Evolutionary conservation across 2,329 filamentous ascomycete genomes (phyloP).

Genomic region (Zymoseptoria brevis): DNA sequence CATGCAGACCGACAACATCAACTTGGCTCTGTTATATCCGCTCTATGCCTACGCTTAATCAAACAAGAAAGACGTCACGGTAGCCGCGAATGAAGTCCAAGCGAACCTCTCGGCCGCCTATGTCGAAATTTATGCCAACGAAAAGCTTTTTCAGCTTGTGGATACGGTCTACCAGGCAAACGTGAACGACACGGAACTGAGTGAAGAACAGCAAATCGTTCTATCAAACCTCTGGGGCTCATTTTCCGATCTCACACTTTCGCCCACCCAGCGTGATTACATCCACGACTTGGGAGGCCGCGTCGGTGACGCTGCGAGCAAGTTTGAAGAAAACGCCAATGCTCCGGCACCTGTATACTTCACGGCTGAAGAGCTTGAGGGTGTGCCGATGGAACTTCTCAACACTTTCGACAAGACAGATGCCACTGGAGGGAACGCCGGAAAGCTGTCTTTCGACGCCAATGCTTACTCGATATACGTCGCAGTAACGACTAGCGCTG

Average conservation of each 20-base stretch:
- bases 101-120: slow-evolving; percentile 52
- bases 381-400: neutral
- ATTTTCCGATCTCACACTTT: slow-evolving; percentile 59
- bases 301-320: neutral
- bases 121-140: slow-evolving; percentile 68
- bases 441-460: neutral
- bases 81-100: slow-evolving; percentile 38
- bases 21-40: slow-evolving; percentile 29
- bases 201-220: slow-evolving; percentile 58
- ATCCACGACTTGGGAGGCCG: neutral
- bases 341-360: neutral
- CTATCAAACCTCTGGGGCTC: slow-evolving; percentile 66
- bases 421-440: neutral
- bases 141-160: slow-evolving; percentile 61
- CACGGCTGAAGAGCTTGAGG: neutral
- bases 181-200: slow-evolving; percentile 45
- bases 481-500: neutral
- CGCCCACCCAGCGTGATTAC: neutral
- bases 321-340: neutral
- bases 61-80: slow-evolving; percentile 35
- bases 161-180: slow-evolving; percentile 41
- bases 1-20: slow-evolving; percentile 48
- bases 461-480: neutral
- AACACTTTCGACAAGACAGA: neutral
- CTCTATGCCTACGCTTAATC: slow-evolving; percentile 40